Evolutionary conservation across 345 rosid species (phyloP), one percentile per base, ranked within the genome.

Genomic region (Dimocarpus longan): DNA sequence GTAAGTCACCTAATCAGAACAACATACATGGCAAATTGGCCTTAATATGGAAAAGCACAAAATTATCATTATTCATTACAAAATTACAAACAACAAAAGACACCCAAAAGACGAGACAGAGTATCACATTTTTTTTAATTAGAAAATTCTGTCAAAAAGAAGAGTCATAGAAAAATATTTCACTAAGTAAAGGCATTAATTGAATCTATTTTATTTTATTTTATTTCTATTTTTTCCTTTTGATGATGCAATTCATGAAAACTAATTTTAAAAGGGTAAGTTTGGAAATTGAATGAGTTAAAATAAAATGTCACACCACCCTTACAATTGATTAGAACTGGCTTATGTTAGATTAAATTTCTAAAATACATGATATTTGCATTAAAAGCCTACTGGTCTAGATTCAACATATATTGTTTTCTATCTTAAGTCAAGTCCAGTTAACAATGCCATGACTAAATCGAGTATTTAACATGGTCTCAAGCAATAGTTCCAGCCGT

Each of bases 21-120:
- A 48, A 75, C 65, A 79, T 44, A 46, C 43, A 66, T 46, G 16
- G 71, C 43, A 77, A 64, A 46, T n/a, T 32, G 40, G 67, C 40
- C 57, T 71, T 52, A 19, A 60, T 37, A 69, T 28, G 10, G 24
- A 43, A 71, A 48, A 43, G 43, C 18, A 62, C 24, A 71, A 19
- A 16, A 56, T 37, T 18, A 3, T 6, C 39, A 52, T 57, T 48
- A 56, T 46, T 18, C 8, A 67, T 60, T 50, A 50, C 16, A 28
- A 60, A 18, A n/a, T 57, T 66, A 39, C 42, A 2, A n/a, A 50
- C 26, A 21, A 80, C 40, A 60, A 46, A 28, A 43, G 50, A 28
- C 39, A 73, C 8, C 3, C 15, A 54, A 56, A 66, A 12, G 0
- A 32, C 2, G 48, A 40, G n/a, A n/a, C n/a, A n/a, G 32, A 65